Evolutionary conservation across 2,329 filamentous ascomycete species (phyloP), one percentile per base, ranked within the genome.

Genomic region (Colletotrichum liriopes): DNA sequence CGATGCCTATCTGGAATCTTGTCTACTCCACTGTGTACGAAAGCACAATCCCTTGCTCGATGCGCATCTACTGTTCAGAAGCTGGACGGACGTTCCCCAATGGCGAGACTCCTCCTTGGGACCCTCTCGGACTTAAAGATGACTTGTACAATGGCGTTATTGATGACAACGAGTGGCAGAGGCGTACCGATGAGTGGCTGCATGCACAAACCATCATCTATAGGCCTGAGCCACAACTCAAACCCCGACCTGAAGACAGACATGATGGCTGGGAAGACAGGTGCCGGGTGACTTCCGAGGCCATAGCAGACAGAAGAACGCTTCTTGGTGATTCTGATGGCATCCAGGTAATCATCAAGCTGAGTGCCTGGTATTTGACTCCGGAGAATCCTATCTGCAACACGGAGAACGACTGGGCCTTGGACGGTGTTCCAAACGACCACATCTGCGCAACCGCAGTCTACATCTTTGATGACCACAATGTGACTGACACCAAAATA

Each of bases 401-500:
- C 26, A 16, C 26, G 8, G 11, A 14, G 8, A 61, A 37, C 18
- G 35, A 47, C 12, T 68, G 59, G 18, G 8, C n/a, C 35, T 16
- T 74, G 29, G 68, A 65, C 18, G 68, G 68, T 14, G 47, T 41
- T 14, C 61, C 65, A 37, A 77, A 78, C 52, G 76, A 76, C 14
- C 78, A 76, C 45, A 75, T 79, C 11, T 77, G 76, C 41, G 76
- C 77, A n/a, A 78, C 77, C 3, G 76, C 77, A 37, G 68, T 79
- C 14, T 78, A 78, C 67, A 74, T 76, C 39, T 79, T 76, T 45
- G 78, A 79, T 55, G 76, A 78, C 12, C 77, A 78, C 16, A 79
- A 78, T 59, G 76, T 79, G 12, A 79, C 79, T 43, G 64, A 73
- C 20, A 32, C 63, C 1, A 49, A 55, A 12, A 47, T 73, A 14